Evolutionary conservation across 352 stramenopile genomes (phyloP).

Genomic region (Globisporangium nodosum): DNA sequence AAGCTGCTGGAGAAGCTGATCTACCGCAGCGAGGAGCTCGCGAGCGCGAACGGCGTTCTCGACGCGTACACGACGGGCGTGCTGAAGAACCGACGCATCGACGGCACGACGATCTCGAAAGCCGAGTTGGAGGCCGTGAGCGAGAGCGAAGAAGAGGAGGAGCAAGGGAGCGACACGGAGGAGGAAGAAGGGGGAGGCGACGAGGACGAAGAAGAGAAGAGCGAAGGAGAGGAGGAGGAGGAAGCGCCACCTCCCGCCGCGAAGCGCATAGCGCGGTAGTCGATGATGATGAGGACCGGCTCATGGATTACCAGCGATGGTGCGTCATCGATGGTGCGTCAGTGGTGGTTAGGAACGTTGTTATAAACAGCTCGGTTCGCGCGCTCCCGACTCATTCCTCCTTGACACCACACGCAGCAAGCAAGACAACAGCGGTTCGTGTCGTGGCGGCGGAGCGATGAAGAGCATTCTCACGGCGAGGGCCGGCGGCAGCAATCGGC

Average conservation of each 20-base stretch:
- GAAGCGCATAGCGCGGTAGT: conserved; percentile 10
- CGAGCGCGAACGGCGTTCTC: conserved; percentile 44
- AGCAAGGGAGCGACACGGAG: conserved; percentile 19
- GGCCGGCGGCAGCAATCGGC: conserved; percentile 6
- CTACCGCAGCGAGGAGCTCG: conserved; percentile 48
- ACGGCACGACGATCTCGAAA: conserved; percentile 54
- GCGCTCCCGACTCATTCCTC: too few relatives aligned
- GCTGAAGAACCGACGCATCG: conserved; percentile 62
- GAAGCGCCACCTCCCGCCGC: neutral
- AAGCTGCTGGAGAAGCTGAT: conserved; percentile 57
- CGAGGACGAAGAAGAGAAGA: conserved; percentile 15
- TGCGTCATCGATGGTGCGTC: too few relatives aligned
- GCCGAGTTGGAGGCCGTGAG: conserved; percentile 22
- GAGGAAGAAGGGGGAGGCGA: conserved; percentile 14
- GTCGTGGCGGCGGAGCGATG: conserved; percentile 1
- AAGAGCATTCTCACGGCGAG: conserved; percentile 8
- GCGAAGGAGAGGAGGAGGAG: conserved; percentile 13
- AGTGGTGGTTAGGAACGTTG: too few relatives aligned
- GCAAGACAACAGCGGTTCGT: too few relatives aligned
- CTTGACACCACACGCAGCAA: too few relatives aligned
- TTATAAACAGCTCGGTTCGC: too few relatives aligned
- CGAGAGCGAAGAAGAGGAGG: conserved; percentile 13
- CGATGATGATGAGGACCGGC: conserved; percentile 7
- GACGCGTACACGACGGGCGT: conserved; percentile 57
- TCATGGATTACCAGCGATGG: too few relatives aligned